phyloP scores from a whole-genome alignment of 2,329 filamentous ascomycete species.

The Cladophialophora carrionii region DNA sequence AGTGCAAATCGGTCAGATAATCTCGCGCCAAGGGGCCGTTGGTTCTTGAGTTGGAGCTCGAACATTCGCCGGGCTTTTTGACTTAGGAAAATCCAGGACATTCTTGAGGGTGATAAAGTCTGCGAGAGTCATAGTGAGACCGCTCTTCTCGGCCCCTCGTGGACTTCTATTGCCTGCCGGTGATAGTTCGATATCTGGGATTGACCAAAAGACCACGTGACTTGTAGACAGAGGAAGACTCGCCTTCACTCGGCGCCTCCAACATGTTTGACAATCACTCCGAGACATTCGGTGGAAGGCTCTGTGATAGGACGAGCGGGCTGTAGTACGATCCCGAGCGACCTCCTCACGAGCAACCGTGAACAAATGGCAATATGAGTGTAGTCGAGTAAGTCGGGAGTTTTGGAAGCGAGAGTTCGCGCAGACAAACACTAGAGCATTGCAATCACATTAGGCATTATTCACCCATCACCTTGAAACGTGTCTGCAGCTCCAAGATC shows the following conservation, averaged over 20 bases:
- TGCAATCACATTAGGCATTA: not conserved
- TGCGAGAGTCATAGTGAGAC: not conserved
- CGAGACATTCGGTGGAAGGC: conserved; percentile 34
- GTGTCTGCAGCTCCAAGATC: not conserved
- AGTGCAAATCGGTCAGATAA: conserved; percentile 41
- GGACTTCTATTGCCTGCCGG: not conserved
- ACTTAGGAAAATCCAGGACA: conserved; percentile 23
- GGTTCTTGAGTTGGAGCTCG: conserved; percentile 29
- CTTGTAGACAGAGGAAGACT: not conserved
- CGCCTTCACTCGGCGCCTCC: conserved; percentile 33
- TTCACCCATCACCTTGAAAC: not conserved
- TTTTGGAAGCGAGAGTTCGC: not conserved
- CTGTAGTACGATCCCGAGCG: not conserved
- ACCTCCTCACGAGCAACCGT: not conserved
- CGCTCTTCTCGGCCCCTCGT: not conserved
- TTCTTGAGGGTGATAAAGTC: not conserved
- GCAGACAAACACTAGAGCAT: not conserved
- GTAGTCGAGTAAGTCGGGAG: not conserved
- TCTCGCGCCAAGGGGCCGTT: conserved; percentile 29
- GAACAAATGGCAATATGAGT: not conserved
- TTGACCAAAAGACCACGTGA: not conserved
- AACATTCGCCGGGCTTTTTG: conserved; percentile 25
- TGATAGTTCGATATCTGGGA: not conserved
- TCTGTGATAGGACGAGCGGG: conserved; percentile 2
- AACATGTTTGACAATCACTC: conserved; percentile 33